A percentile compares a stretch with the other conserved stretches of the same genome.
Conservation (phyloP, 2,329 filamentous ascomycete genomes). For the Metarhizium rileyi region DNA sequence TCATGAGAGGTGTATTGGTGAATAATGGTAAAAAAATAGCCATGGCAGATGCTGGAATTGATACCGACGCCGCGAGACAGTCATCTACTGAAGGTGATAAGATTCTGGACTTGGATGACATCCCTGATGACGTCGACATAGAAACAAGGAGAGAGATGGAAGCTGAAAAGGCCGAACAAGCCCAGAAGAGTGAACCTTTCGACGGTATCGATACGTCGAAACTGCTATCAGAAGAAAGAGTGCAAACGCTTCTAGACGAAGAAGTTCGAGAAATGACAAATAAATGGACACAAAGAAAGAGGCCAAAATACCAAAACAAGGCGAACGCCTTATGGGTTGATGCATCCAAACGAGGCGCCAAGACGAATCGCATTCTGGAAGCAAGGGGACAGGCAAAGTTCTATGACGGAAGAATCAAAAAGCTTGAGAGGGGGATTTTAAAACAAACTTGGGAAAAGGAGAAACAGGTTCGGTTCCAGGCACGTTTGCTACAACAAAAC, state of each 20-base stretch:
- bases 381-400: slow-evolving; percentile 32
- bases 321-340: slow-evolving; percentile 54
- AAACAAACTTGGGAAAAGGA: slow-evolving; percentile 41
- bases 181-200: neutral
- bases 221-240: slow-evolving; percentile 24
- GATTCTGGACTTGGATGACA: slow-evolving; percentile 32
- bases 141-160: slow-evolving; percentile 54
- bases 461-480: slow-evolving; percentile 43
- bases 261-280: slow-evolving; percentile 39
- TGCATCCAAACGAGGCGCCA: slow-evolving; percentile 34
- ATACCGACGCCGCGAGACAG: neutral
- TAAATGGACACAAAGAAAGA: slow-evolving; percentile 49
- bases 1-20: slow-evolving; percentile 30
- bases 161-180: slow-evolving; percentile 17
- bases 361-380: slow-evolving; percentile 28
- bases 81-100: slow-evolving; percentile 21
- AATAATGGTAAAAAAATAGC: slow-evolving; percentile 14
- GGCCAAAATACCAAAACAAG: slow-evolving; percentile 43
- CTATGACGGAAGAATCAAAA: slow-evolving; percentile 44
- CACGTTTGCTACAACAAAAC: slow-evolving; percentile 22
- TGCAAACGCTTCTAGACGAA: slow-evolving; percentile 43
- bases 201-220: slow-evolving; percentile 21
- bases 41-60: neutral
- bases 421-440: slow-evolving; percentile 42
- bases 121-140: slow-evolving; percentile 33